Evolutionary conservation across 495 filamentous ascomycete species (phyloP).

Genomic region (Barbatosphaeria neglecta): DNA sequence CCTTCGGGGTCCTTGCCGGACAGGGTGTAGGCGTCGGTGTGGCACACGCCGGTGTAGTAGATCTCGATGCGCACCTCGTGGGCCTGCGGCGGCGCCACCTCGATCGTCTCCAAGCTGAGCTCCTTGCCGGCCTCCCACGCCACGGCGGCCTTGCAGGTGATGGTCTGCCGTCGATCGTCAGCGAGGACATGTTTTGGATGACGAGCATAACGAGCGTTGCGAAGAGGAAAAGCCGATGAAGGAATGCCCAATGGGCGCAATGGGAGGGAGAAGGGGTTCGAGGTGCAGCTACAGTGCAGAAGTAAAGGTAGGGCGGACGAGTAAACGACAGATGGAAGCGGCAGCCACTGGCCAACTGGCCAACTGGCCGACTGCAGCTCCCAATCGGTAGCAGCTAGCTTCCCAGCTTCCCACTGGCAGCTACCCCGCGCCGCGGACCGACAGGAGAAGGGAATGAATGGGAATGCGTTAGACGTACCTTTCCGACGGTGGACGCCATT

Average conservation of each 20-base stretch:
- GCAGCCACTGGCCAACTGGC: too few relatives aligned
- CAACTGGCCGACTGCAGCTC: too few relatives aligned
- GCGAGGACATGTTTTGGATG: too few relatives aligned
- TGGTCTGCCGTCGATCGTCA: slow-evolving; percentile 36
- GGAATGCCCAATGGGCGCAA: too few relatives aligned
- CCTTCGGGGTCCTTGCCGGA: slow-evolving; percentile 98
- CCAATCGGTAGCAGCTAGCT: too few relatives aligned
- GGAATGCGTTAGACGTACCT: slow-evolving; percentile 19
- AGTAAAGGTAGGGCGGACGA: too few relatives aligned
- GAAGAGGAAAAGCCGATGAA: too few relatives aligned
- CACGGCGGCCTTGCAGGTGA: slow-evolving; percentile 71
- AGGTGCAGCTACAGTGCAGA: too few relatives aligned
- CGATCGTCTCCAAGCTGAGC: slow-evolving; percentile 78
- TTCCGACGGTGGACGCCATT: slow-evolving; percentile 38
- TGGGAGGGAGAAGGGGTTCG: too few relatives aligned
- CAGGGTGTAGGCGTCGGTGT: slow-evolving; percentile 98
- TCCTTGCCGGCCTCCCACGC: slow-evolving; percentile 93
- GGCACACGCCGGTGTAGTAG: slow-evolving; percentile 94
- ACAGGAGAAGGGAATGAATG: not conserved
- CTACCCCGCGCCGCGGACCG: too few relatives aligned
- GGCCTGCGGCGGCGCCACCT: slow-evolving; percentile 83
- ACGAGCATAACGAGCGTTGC: too few relatives aligned
- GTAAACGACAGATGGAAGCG: too few relatives aligned
- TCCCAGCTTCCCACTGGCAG: slow-evolving; percentile 1
- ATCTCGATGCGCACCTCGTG: slow-evolving; percentile 96